Percentiles rank a stretch among this genome's conserved stretches.
phyloP scores from a whole-genome alignment of 345 rosid genomes.

The Linum lewisii region DNA sequence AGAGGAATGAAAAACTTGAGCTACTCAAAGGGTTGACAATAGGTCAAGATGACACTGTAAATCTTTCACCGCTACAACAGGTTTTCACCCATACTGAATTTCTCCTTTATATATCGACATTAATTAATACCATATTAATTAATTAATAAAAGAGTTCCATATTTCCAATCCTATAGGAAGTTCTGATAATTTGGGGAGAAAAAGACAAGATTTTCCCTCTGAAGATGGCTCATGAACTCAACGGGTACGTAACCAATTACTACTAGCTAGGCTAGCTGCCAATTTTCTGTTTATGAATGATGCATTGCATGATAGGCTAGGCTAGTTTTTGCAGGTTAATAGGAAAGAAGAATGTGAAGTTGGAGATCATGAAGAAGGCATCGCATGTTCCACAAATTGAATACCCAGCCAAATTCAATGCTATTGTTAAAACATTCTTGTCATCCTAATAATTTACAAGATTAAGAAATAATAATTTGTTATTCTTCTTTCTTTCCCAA shows the following conservation, averaged over 20 bases:
- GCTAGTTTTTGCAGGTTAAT: constrained; percentile 35
- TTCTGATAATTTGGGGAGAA: constrained; percentile 74
- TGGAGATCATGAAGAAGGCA: constrained; percentile 52
- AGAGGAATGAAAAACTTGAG: constrained; percentile 64
- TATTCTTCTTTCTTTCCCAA: background rate
- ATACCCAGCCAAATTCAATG: constrained; percentile 41
- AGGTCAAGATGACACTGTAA: constrained; percentile 33
- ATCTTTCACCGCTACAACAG: constrained; percentile 53
- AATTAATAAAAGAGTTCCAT: too few relatives aligned
- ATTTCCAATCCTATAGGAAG: constrained; percentile 43
- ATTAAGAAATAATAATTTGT: too few relatives aligned
- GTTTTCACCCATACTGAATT: constrained; percentile 24
- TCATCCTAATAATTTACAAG: too few relatives aligned
- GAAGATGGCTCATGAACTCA: constrained; percentile 67
- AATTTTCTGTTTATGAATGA: background rate
- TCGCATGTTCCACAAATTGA: constrained; percentile 83
- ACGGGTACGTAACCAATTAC: constrained; percentile 35
- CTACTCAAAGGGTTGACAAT: constrained; percentile 51
- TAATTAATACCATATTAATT: too few relatives aligned
- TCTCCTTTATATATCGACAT: too few relatives aligned
- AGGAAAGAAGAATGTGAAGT: constrained; percentile 51
- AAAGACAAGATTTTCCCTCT: constrained; percentile 69
- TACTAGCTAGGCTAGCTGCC: too few relatives aligned
- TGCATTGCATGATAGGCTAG: background rate
- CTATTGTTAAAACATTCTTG: constrained; percentile 40